Base-by-base conservation (phyloP, 2,329 filamentous ascomycete genomes). In the Clarireedia sp. region DNA sequence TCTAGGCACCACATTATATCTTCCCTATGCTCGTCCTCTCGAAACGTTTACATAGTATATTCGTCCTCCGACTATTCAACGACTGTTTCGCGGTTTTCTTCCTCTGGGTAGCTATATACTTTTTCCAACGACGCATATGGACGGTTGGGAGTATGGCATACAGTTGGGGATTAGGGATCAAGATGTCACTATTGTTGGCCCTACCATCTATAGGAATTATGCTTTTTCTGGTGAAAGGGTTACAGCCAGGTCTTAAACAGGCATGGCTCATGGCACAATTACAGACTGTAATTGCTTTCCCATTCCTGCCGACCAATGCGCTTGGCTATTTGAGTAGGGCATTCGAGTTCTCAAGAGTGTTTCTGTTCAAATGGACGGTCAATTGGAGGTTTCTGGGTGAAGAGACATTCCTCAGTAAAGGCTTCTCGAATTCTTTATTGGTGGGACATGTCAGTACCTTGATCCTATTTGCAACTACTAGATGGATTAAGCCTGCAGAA, bases 351-450 rank as follows among this genome's bases (percentile, higher is more conserved):
- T 90, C 88, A 47, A 80, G 94, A 54, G 83, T 89, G 64, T 99
- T 99, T 73, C 78, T 96, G 65, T 97, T 92, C 77, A 90, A 92
- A 72, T 99, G 94, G 94, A 99, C 94, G 0, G 94, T 99, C 63
- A 99, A 99, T 71, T 99, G 94, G 94, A 84, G 91, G 53, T 97
- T 97, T 69, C 73, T 96, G n/a, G 85, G 87, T 16, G 90, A 96
- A 71, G 81, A 87, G 6, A 71, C 74, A 0, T 99, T 99, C 65
- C 78, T 95, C 47, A 86, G 83, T n/a, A 77, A 70, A 56, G 67
- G 72, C 2, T 88, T 89, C 64, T 80, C 85, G 16, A 63, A 78
- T 12, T 68, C 71, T 21, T 71, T 89, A 49, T 70, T 89, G 17
- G 72, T 71, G 17, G 64, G 75, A 29, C 84, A 89, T 68, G 64